These are phyloP conservation scores for Leptosphaerulina australis DNA, from an alignment of 2,329 filamentous ascomycete genomes.

Conservation along the genomic window DNA sequence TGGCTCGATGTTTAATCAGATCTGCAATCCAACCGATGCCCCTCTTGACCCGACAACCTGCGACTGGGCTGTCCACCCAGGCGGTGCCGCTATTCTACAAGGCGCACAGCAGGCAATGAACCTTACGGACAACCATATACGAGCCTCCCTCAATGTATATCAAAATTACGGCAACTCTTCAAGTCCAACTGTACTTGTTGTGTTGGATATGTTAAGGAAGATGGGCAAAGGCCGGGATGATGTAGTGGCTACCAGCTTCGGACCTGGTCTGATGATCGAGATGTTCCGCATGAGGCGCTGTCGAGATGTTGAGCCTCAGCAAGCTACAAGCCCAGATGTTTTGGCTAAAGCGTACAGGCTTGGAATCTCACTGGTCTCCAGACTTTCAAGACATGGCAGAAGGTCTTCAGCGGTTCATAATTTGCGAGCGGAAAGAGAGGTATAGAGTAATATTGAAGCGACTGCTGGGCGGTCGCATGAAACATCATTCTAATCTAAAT, in stretches of 20 bases:
- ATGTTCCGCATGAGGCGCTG: constrained; percentile 68
- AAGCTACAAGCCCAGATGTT: constrained; percentile 1
- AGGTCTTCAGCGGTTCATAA: not conserved
- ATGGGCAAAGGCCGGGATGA: constrained; percentile 58
- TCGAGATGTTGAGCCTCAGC: constrained; percentile 2
- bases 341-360: constrained; percentile 10
- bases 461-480: not conserved
- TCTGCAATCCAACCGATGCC: not conserved
- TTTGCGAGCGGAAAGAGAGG: not conserved
- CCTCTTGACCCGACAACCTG: constrained; percentile 60
- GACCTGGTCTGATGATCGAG: constrained; percentile 71
- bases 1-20: constrained; percentile 43
- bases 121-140: constrained; percentile 67
- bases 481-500: not conserved
- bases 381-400: not conserved
- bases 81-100: constrained; percentile 69
- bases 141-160: constrained; percentile 73
- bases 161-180: constrained; percentile 73
- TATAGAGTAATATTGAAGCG: no score
- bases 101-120: constrained; percentile 65
- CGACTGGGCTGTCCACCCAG: constrained; percentile 76
- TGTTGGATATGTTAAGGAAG: constrained; percentile 64
- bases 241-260: constrained; percentile 72
- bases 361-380: constrained; percentile 7
- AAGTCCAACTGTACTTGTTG: constrained; percentile 69